These are phyloP conservation scores for Calocybe gangraenosa DNA, from an alignment of 768 basidiomycete species.

Conservation along the genomic window DNA sequence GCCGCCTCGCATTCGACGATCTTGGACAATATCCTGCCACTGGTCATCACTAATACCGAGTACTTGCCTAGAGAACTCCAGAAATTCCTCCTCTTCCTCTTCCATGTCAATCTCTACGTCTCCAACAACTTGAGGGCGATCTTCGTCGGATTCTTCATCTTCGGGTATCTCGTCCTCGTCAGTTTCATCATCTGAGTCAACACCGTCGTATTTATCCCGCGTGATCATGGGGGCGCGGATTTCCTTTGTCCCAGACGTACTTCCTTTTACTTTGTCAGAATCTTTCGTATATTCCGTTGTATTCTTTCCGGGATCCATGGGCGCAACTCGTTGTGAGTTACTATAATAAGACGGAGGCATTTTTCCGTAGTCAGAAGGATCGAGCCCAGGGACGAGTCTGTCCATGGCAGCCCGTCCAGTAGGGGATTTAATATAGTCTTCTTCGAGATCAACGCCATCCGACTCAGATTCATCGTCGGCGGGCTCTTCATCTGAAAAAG, in stretches of 20 bases:
- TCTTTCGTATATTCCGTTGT: constrained; percentile 5
- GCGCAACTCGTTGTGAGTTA: constrained; percentile 66
- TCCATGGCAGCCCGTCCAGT: constrained; percentile 68
- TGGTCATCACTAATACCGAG: constrained; percentile 87
- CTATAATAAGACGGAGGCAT: constrained; percentile 71
- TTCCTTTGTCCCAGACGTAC: constrained; percentile 28
- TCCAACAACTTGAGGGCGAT: constrained; percentile 77
- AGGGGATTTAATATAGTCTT: constrained; percentile 27
- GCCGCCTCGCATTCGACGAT: constrained; percentile 82
- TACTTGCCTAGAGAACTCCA: constrained; percentile 91
- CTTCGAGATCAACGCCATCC: constrained; percentile 43
- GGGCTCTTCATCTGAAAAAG: constrained; percentile 61
- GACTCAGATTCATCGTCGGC: constrained; percentile 50
- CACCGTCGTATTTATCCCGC: constrained; percentile 87
- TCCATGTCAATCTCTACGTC: constrained; percentile 89
- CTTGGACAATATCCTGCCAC: constrained; percentile 82
- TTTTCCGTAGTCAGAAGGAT: constrained; percentile 82
- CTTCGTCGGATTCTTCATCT: constrained; percentile 66
- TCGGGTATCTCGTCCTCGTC: constrained; percentile 55
- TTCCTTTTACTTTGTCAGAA: constrained; percentile 8
- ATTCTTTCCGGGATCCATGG: constrained; percentile 40
- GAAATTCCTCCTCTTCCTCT: constrained; percentile 90
- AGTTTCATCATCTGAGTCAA: constrained; percentile 87
- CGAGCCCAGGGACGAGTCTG: constrained; percentile 74
- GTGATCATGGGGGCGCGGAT: constrained; percentile 78